Base-by-base conservation (phyloP, 257 asterid genomes). In the Fraxinus excelsior region DNA sequence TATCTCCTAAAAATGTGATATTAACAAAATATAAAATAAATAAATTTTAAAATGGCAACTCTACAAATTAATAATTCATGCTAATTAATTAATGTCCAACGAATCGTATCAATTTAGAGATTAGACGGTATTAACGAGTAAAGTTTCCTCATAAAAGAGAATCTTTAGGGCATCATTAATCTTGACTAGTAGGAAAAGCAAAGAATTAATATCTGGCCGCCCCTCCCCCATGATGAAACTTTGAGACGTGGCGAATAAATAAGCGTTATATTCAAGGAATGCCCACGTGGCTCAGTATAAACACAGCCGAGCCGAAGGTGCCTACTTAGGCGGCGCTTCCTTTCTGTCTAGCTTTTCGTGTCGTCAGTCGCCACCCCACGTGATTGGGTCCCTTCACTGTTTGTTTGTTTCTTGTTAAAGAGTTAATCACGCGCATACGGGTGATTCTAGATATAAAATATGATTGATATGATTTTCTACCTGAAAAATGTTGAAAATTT, bases 321-420 rank as follows among this genome's bases (percentile, higher is more conserved):
- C 65, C 65, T 0, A n/a, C 28, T 56, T 9, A 56, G 65, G 65
- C 65, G 65, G 65, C 65, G 65, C 25, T 56, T n/a, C 10, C 65
- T 49, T 49, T 49, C 60, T 49, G 60, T 49, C 60, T 12, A 49
- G n/a, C 21, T 58, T 21, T 58, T 58, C 28, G 10, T 21, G 31
- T 21, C 66, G 66, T 58, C 66, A 46, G 58, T 46, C 58, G 13
- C 66, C 66, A 58, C 16, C 31, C 66, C 66, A 58, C 66, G 66
- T 58, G 66, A 58, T 58, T 58, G 28, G 58, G 66, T 21, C 29
- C 66, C 26, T n/a, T 9, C 25, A 8, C 2, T 21, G 28, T 58
- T 58, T 21, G 16, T 58, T 56, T 58, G 66, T 58, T 58, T 56
- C 11, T n/a, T 9, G 5, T 21, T 42, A 5, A 53, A 51, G 9